These are phyloP conservation scores for Persicaria maculosa DNA, from an alignment of 148 eudicot species.

Conservation along the genomic window DNA sequence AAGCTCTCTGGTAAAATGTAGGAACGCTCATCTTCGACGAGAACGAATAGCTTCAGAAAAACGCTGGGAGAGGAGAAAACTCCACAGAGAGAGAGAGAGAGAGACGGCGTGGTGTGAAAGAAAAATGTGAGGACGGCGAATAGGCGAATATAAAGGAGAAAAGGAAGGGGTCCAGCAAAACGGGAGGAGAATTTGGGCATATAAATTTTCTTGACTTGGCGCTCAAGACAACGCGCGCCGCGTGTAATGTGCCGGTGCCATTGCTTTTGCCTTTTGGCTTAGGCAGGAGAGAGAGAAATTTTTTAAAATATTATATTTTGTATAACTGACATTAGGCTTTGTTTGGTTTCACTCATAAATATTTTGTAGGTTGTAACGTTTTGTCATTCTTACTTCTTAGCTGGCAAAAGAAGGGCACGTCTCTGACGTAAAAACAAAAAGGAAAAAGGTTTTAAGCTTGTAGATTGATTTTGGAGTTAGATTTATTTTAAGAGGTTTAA, in stretches of 20 bases:
- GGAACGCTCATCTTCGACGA: neutral
- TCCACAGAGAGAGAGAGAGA: neutral
- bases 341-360: neutral
- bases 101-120: conserved; percentile 5
- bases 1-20: neutral
- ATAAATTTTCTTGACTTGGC: conserved; percentile 7
- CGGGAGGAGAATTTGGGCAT: conserved; percentile 5
- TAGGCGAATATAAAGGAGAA: neutral
- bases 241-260: neutral
- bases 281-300: neutral
- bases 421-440: too few species aligned
- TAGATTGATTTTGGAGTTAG: too few species aligned
- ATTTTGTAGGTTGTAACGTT: too few species aligned
- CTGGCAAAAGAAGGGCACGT: neutral
- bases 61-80: neutral
- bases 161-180: conserved; percentile 1
- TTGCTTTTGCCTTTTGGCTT: neutral
- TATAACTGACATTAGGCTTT: neutral
- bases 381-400: neutral
- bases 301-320: too few species aligned
- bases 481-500: too few species aligned
- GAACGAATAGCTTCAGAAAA: neutral
- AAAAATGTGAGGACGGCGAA: neutral
- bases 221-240: conserved; percentile 12
- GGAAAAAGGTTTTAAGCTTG: too few species aligned